Conservation (phyloP, 2,329 filamentous ascomycete species). For the Alternaria consortialis region DNA sequence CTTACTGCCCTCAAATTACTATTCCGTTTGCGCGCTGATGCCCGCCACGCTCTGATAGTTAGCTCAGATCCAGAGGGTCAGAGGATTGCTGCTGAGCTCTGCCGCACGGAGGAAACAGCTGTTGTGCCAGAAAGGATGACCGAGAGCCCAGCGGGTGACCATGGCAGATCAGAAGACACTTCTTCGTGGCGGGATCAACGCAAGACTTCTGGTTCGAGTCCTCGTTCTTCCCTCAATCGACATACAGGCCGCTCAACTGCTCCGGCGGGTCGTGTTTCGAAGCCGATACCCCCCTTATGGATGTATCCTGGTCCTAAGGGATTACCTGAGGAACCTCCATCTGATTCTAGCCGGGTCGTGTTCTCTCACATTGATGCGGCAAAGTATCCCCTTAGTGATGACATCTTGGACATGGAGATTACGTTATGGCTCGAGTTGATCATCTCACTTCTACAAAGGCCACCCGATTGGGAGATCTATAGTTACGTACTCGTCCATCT, state of each 20-base stretch:
- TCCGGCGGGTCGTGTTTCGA: constrained; percentile 40
- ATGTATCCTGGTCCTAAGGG: constrained; percentile 64
- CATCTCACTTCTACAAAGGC: constrained; percentile 75
- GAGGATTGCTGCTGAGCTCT: constrained; percentile 75
- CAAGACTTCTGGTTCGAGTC: constrained; percentile 41
- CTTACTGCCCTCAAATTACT: constrained; percentile 58
- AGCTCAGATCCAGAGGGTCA: constrained; percentile 75
- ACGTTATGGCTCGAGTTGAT: constrained; percentile 77
- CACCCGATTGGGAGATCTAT: constrained; percentile 89
- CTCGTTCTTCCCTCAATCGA: constrained; percentile 45
- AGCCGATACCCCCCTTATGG: constrained; percentile 60
- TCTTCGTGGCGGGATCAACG: constrained; percentile 44
- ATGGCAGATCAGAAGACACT: constrained; percentile 37
- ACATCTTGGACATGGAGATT: constrained; percentile 60
- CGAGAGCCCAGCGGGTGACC: constrained; percentile 41
- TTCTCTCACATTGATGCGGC: constrained; percentile 58
- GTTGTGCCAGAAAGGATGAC: constrained; percentile 56
- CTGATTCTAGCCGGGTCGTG: constrained; percentile 59
- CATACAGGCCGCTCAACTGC: constrained; percentile 37
- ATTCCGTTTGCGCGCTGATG: constrained; percentile 84
- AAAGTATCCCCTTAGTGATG: constrained; percentile 43
- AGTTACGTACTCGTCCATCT: constrained; percentile 88
- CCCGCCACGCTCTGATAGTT: constrained; percentile 78
- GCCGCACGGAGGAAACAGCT: constrained; percentile 66
- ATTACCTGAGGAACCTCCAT: constrained; percentile 63